phyloP scores from a whole-genome alignment of 2,329 filamentous ascomycete genomes.

The Talaromyces sp. region DNA sequence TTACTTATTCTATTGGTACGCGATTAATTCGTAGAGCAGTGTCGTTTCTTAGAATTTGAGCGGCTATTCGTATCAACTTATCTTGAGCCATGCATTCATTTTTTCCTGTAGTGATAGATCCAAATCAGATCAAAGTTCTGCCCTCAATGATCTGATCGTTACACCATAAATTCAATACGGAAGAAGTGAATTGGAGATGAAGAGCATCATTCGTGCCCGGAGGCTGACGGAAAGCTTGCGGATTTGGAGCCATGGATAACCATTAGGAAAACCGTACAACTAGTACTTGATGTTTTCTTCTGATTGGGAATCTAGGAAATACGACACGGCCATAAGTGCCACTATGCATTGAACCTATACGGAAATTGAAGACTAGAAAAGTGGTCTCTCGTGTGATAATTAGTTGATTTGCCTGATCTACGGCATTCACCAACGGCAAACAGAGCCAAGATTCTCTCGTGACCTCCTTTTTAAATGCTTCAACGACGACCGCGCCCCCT shows the following conservation, averaged over 20 bases:
- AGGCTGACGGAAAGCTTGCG: not conserved
- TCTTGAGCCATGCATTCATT: not conserved
- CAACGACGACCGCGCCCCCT: not conserved
- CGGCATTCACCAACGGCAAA: not conserved
- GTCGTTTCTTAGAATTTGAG: not conserved
- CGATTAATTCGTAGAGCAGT: not conserved
- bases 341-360: no score
- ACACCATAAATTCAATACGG: not conserved
- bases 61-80: not conserved
- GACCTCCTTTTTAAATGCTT: not conserved
- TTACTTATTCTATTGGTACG: not conserved
- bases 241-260: not conserved
- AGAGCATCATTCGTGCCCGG: not conserved
- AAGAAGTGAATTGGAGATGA: not conserved
- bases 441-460: not conserved
- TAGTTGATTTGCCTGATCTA: not conserved
- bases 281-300: no score
- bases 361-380: no score
- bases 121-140: not conserved
- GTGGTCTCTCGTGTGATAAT: no score
- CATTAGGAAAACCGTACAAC: no score
- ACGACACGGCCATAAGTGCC: no score
- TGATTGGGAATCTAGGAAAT: no score
- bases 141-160: no score
- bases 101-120: not conserved